Percentiles rank a stretch among this genome's conserved stretches.
Evolutionary conservation across 768 basidiomycete genomes (phyloP).

Genomic region (Dioszegia aurantiaca): DNA sequence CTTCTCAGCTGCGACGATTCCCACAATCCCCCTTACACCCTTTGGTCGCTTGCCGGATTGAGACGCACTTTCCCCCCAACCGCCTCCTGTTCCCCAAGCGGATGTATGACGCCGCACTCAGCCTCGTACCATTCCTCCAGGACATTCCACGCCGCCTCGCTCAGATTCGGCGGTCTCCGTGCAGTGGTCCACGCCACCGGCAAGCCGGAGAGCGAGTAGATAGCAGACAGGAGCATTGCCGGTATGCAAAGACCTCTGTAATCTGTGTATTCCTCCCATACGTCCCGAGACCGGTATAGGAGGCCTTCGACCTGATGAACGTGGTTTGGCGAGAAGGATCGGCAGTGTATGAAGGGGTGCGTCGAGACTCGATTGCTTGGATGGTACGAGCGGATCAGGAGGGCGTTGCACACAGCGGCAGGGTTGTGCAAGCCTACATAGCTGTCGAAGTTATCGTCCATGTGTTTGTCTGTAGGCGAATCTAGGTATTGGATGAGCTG

Average conservation of each 20-base stretch:
- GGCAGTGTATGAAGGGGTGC: constrained; percentile 15
- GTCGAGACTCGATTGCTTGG: background rate
- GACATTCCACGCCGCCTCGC: constrained; percentile 13
- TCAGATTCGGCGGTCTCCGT: constrained; percentile 5
- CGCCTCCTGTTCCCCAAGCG: no score
- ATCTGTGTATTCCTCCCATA: constrained; percentile 26
- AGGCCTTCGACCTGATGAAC: background rate
- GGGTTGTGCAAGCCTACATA: no score
- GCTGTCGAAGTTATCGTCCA: no score
- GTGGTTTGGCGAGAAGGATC: constrained; percentile 12
- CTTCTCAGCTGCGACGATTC: background rate
- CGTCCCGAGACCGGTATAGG: background rate
- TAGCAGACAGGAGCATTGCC: constrained; percentile 2
- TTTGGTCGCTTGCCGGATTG: no score
- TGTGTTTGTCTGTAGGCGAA: no score
- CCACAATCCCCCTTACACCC: no score
- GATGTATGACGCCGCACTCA: no score
- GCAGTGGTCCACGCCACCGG: constrained; percentile 8
- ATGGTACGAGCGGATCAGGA: constrained; percentile 20
- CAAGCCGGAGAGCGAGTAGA: background rate
- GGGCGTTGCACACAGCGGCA: no score
- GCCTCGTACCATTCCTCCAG: constrained; percentile 12
- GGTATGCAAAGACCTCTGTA: constrained; percentile 7
- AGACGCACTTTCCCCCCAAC: no score
- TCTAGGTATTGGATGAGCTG: constrained; percentile 12